Evolutionary conservation across 345 rosid species (phyloP).

Genomic region (Ceriops decandra): DNA sequence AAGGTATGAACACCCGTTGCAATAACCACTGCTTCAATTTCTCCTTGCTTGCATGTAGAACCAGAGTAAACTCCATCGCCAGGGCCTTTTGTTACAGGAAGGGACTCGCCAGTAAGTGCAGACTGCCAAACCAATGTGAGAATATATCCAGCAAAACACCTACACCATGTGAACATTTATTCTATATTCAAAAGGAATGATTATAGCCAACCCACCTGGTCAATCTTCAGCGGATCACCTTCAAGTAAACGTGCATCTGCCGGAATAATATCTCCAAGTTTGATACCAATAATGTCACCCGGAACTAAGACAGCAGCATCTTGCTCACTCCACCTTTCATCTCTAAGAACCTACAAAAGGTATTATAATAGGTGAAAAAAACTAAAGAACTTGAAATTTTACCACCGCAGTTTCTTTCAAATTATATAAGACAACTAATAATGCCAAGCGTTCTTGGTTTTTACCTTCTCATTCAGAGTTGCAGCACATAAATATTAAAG

Average conservation of each 20-base stretch:
- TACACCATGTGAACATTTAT: conserved; percentile 15
- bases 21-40: conserved; percentile 90
- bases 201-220: conserved; percentile 55
- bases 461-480: neutral
- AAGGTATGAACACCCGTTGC: conserved; percentile 98
- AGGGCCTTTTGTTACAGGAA: conserved; percentile 47
- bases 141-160: conserved; percentile 10
- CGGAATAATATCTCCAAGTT: conserved; percentile 92
- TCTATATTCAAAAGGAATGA: neutral
- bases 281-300: conserved; percentile 85
- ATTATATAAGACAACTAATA: neutral
- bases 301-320: conserved; percentile 89
- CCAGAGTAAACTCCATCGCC: conserved; percentile 98
- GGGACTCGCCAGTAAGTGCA: conserved; percentile 80
- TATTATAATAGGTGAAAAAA: conserved; percentile 10
- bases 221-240: conserved; percentile 92
- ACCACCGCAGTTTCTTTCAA: neutral
- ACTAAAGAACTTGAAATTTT: neutral
- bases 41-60: conserved; percentile 97
- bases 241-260: conserved; percentile 97
- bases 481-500: neutral
- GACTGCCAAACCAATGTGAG: conserved; percentile 47
- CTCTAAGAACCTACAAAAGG: conserved; percentile 75
- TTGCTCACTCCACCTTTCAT: conserved; percentile 92
- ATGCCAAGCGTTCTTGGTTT: neutral